A percentile compares a stretch with the other conserved stretches of the same genome.
phyloP scores from a whole-genome alignment of 345 rosid species.

The Aegle marmelos region DNA sequence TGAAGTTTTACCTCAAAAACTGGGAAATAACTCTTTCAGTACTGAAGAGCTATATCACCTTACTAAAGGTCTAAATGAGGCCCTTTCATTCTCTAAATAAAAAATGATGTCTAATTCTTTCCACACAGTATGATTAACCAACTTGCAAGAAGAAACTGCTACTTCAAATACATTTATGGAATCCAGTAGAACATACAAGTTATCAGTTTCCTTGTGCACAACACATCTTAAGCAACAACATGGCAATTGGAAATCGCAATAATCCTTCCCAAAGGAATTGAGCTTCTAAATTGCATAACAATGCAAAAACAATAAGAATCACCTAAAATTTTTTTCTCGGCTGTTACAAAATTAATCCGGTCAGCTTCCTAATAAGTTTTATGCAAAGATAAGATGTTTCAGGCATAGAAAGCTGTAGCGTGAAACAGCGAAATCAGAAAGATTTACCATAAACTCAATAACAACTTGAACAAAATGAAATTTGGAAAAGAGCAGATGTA shows the following conservation, averaged over 20 bases:
- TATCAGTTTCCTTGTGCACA: neutral
- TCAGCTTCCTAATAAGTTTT: neutral
- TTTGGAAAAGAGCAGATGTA: neutral
- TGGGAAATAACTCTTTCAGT: neutral
- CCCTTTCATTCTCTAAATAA: neutral
- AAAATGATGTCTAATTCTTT: neutral
- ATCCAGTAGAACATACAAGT: neutral
- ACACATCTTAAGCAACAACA: neutral
- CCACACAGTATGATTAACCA: neutral
- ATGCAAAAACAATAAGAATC: neutral
- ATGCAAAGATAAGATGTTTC: neutral
- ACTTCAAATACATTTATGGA: neutral
- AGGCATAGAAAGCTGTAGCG: neutral
- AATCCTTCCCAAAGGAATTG: neutral
- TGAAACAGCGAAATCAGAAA: neutral
- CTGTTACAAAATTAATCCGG: neutral
- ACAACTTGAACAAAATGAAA: neutral
- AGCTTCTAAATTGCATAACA: neutral
- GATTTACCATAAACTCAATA: neutral
- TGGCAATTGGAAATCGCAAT: neutral
- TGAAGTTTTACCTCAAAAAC: neutral
- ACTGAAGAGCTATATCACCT: neutral
- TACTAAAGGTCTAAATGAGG: neutral
- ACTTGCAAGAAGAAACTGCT: neutral
- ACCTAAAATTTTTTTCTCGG: neutral